Evolutionary conservation across 2,329 filamentous ascomycete species (phyloP), one percentile per base, ranked within the genome.

Genomic region (Fusarium sp.): DNA sequence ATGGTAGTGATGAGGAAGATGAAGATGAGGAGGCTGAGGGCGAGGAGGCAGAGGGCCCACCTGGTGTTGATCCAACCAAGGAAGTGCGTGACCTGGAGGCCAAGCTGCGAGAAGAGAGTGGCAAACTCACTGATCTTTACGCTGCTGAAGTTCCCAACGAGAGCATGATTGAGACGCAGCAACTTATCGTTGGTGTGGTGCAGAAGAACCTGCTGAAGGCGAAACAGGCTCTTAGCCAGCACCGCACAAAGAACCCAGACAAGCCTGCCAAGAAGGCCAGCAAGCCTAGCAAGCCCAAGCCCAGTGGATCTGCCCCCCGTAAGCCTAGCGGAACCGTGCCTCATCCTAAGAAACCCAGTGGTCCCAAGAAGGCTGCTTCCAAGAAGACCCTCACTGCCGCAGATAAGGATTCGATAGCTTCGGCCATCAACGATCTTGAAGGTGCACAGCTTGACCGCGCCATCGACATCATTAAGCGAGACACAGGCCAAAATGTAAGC

Each of bases 371-470:
- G 74, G 75, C 81, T 6, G 76, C 80, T n/a, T 16, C 32, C 8
- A 83, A 82, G 75, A 83, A 80, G 76, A 86, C 87, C 57, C 88
- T 92, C 76, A 89, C 94, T 46, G 91, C 89, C 63, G 86, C 91
- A 6, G 94, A 99, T 81, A 98, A 98, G 84, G 93, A 96, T 61
- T 89, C 94, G 71, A 97, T 99, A 61, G 95, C 94, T 3, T 91
- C 91, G 62, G 92, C 92, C 16, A 96, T 97, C 69, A 92, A 91
- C 74, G 90, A 91, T 67, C 88, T 98, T 61, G 90, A 94, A 20
- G 91, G 92, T 52, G 84, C 86, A n/a, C 90, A 93, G 71, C 91
- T 97, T 76, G 87, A 91, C 52, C 89, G 90, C 72, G 94, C 95
- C 1, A 93, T 98, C 32, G 89, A 92, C 64, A 94, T 98, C 67